These are phyloP conservation scores for Annulohypoxylon moriforme DNA, from an alignment of 495 filamentous ascomycete genomes.

Conservation along the genomic window DNA sequence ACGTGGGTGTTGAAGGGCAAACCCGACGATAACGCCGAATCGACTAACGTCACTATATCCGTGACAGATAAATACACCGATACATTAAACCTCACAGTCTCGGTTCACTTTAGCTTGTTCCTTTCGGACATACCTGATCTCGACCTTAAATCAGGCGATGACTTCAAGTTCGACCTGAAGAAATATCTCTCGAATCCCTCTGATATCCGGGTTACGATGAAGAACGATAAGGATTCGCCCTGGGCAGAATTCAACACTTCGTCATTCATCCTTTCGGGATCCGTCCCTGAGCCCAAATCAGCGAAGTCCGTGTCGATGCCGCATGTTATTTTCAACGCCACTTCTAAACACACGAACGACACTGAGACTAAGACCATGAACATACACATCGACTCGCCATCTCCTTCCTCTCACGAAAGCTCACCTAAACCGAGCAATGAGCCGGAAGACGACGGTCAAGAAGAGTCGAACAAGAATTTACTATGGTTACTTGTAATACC, in stretches of 20 bases:
- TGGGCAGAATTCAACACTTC: slow-evolving; percentile 76
- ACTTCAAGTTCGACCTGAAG: slow-evolving; percentile 73
- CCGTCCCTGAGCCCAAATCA: slow-evolving; percentile 61
- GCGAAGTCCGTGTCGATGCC: slow-evolving; percentile 50
- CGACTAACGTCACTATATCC: slow-evolving; percentile 73
- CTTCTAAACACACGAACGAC: slow-evolving; percentile 54
- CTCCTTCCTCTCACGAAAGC: slow-evolving; percentile 25
- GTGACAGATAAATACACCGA: slow-evolving; percentile 74
- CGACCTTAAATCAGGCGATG: slow-evolving; percentile 69
- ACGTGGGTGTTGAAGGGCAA: slow-evolving; percentile 73
- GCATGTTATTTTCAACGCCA: slow-evolving; percentile 63
- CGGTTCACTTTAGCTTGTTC: slow-evolving; percentile 65
- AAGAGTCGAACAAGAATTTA: slow-evolving; percentile 33
- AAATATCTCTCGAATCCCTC: slow-evolving; percentile 62
- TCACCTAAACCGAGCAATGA: slow-evolving; percentile 23
- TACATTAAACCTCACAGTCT: slow-evolving; percentile 70
- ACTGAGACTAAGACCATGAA: slow-evolving; percentile 62
- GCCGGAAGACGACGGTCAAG: slow-evolving; percentile 13
- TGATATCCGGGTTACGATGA: slow-evolving; percentile 65
- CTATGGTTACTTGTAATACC: slow-evolving; percentile 48
- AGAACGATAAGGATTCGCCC: slow-evolving; percentile 60
- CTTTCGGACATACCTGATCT: slow-evolving; percentile 53
- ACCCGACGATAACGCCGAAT: slow-evolving; percentile 64
- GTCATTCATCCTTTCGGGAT: slow-evolving; percentile 69
- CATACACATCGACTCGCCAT: slow-evolving; percentile 57